A percentile compares a stretch with the other conserved stretches of the same genome.
These are phyloP conservation scores for Echria macrotheca DNA, from an alignment of 495 filamentous ascomycete genomes.

Conservation along the genomic window DNA sequence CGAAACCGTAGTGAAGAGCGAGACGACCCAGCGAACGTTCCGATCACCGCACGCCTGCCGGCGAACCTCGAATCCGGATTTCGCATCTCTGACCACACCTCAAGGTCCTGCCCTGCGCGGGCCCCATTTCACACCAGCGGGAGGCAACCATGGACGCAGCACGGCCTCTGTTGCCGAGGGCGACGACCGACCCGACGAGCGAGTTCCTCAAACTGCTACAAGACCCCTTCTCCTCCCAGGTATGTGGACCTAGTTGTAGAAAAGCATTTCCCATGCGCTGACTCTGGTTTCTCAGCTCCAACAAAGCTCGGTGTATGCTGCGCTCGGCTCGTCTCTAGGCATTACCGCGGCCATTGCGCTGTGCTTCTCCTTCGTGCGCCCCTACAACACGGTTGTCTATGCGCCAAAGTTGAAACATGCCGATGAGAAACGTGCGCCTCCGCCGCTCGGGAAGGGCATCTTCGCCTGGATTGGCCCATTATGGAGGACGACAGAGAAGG, in stretches of 20 bases:
- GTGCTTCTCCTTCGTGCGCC: slow-evolving; percentile 81
- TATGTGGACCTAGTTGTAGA: slow-evolving; percentile 15
- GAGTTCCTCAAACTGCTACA: slow-evolving; percentile 40
- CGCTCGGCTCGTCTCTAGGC: slow-evolving; percentile 75
- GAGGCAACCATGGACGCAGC: slow-evolving; percentile 12
- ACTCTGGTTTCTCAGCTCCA: slow-evolving; percentile 19
- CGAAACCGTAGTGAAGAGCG: too few species aligned
- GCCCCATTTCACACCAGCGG: neutral
- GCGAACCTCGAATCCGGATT: too few species aligned
- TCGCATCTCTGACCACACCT: slow-evolving; percentile 4
- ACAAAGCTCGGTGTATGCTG: slow-evolving; percentile 59
- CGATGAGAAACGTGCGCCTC: slow-evolving; percentile 88
- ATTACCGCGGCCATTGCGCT: slow-evolving; percentile 66
- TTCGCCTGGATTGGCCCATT: slow-evolving; percentile 83
- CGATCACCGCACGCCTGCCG: too few species aligned
- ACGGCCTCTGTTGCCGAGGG: slow-evolving; percentile 18
- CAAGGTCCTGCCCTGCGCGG: slow-evolving; percentile 11
- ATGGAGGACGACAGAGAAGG: slow-evolving; percentile 65
- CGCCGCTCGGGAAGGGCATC: slow-evolving; percentile 76
- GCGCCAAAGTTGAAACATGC: slow-evolving; percentile 91
- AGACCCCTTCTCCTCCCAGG: slow-evolving; percentile 45
- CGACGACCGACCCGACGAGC: slow-evolving; percentile 22
- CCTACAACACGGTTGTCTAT: slow-evolving; percentile 86
- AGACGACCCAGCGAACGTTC: too few species aligned
- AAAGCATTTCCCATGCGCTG: neutral